Percentiles rank a stretch among this genome's conserved stretches.
phyloP scores from a whole-genome alignment of 1,284 basidiomycete species.

The Inonotus hispidus region DNA sequence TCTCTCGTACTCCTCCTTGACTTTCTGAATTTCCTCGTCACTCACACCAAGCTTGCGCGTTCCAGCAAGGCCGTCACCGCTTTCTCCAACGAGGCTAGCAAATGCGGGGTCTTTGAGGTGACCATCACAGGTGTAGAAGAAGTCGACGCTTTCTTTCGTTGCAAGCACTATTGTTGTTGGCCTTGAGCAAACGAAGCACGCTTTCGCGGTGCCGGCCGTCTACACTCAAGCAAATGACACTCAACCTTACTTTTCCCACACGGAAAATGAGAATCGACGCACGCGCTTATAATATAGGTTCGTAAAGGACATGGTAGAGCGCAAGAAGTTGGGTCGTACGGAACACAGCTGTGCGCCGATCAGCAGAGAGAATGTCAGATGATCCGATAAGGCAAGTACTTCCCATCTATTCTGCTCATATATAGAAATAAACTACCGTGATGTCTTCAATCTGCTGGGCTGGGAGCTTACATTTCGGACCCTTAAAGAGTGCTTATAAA shows the following conservation, averaged over 20 bases:
- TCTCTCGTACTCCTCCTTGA: slow-evolving; percentile 77
- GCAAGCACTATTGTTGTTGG: slow-evolving; percentile 71
- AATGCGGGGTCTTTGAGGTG: slow-evolving; percentile 70
- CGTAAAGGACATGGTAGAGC: slow-evolving; percentile 55
- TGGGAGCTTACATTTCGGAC: neutral
- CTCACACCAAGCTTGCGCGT: slow-evolving; percentile 41
- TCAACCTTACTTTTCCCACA: slow-evolving; percentile 19
- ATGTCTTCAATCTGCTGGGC: too few species aligned
- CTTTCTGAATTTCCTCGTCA: slow-evolving; percentile 65
- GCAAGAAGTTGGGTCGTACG: neutral
- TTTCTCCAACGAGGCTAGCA: slow-evolving; percentile 48
- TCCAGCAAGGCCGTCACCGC: slow-evolving; percentile 30
- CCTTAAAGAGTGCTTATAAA: slow-evolving; percentile 1
- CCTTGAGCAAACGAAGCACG: slow-evolving; percentile 69
- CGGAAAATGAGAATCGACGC: slow-evolving; percentile 28
- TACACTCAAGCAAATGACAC: slow-evolving; percentile 26
- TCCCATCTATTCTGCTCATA: neutral
- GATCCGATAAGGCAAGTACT: neutral
- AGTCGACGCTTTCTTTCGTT: slow-evolving; percentile 69
- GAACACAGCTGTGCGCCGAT: neutral
- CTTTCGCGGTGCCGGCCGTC: slow-evolving; percentile 61
- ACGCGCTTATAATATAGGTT: slow-evolving; percentile 81
- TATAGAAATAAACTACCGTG: neutral
- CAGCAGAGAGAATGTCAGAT: neutral
- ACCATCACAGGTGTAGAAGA: slow-evolving; percentile 62